Base-by-base conservation (phyloP, 768 basidiomycete genomes). In the Serendipita sp. region DNA sequence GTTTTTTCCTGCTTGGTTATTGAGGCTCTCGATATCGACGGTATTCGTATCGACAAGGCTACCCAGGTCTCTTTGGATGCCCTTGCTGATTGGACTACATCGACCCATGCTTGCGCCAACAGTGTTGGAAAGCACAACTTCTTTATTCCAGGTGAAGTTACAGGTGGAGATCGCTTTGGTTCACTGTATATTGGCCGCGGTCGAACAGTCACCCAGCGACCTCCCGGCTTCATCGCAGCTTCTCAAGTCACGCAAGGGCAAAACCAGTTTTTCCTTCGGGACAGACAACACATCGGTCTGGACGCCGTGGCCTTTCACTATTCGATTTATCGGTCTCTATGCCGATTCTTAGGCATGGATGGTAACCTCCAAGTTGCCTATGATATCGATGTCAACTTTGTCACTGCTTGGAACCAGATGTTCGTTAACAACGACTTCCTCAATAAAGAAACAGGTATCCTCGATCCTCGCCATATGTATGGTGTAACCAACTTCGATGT, bases 401-500 rank as follows among this genome's bases (percentile, higher is more conserved):
- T 93, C 74, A 86, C 84, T 0, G 86, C 90, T 0, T 96, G 92
- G 92, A 91, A 93, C 72, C 76, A 91, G 73, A 91, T 95, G 83
- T 86, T 91, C 70, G 84, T 89, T 70, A 80, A 83, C 73, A 85
- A 95, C 70, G 93, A 96, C 70, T 85, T 95, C 69, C 66, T 95
- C 62, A 94, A 95, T 72, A 74, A 86, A 2, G 73, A 76, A 51
- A 84, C 78, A 0, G 84, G 83, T 64, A 2, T 69, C 4, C 75
- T 91, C 47, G 92, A 96, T 71, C 92, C 92, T 2, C 78, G 80
- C 67, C 93, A 96, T 75, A 84, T 93, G 87, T 92, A 80, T 71
- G 93, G 93, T 45, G 85, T 85, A n/a, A 88, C 87, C 71, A 94
- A 95, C 72, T 94, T 94, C 76, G 93, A 95, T 78, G 82, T 96